Conservation (phyloP, 2,329 filamentous ascomycete species). For the Arthrocladium fulminans region DNA sequence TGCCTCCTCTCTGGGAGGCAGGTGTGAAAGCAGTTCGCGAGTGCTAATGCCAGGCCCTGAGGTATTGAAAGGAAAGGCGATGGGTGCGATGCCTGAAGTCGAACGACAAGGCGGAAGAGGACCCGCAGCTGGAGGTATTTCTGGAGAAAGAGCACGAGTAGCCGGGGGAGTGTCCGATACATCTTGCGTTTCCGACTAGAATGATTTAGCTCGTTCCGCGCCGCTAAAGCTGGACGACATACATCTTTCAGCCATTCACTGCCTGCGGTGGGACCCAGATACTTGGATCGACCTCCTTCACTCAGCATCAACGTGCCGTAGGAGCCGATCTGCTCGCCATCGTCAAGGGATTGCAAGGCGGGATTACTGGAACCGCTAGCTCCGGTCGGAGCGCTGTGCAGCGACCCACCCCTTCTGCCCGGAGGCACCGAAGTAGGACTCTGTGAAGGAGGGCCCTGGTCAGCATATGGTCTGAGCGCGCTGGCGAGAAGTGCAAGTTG, state of each 20-base stretch:
- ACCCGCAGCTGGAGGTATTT: too few species aligned
- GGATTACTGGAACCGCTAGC: neutral
- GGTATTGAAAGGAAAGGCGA: slow-evolving; percentile 11
- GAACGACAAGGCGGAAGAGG: too few species aligned
- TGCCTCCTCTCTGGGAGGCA: slow-evolving; percentile 10
- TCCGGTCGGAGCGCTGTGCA: neutral
- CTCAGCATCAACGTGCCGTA: slow-evolving; percentile 11
- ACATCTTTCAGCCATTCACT: slow-evolving; percentile 13
- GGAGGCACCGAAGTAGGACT: too few species aligned
- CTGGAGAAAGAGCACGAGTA: slow-evolving; percentile 6
- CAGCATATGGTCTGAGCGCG: slow-evolving; percentile 4
- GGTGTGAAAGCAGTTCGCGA: slow-evolving; percentile 3
- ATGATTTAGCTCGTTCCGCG: slow-evolving; percentile 8
- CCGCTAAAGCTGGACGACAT: neutral
- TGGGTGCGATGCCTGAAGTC: neutral
- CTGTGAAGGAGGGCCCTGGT: neutral
- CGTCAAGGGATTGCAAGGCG: neutral
- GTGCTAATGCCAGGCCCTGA: slow-evolving; percentile 7
- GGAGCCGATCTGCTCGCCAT: slow-evolving; percentile 5
- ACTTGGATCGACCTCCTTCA: slow-evolving; percentile 10
- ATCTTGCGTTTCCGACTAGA: slow-evolving; percentile 11
- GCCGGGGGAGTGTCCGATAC: neutral
- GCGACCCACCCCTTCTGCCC: neutral
- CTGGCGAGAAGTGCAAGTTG: slow-evolving; percentile 3
- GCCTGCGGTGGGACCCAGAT: slow-evolving; percentile 11